Percentiles rank a stretch among this genome's conserved stretches.
Evolutionary conservation across 75 land plant species (phyloP).

Genomic region (Cryptomeria japonica): DNA sequence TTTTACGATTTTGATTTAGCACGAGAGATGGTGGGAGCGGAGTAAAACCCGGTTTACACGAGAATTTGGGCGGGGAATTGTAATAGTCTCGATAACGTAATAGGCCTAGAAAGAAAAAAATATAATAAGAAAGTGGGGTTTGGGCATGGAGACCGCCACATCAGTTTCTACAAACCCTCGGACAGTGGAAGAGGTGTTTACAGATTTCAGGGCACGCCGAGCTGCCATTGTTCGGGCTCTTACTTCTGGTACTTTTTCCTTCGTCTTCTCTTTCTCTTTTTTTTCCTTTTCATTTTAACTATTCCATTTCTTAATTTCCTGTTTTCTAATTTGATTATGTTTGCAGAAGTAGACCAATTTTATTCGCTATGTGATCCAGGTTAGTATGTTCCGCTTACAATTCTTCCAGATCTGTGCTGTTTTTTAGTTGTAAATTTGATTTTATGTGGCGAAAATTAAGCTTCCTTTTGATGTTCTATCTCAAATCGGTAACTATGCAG

Average conservation of each 20-base stretch:
- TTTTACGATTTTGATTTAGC: not conserved
- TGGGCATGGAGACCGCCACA: slow-evolving; percentile 12
- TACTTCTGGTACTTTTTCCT: slow-evolving; percentile 46
- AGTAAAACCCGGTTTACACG: not conserved
- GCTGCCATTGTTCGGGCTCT: slow-evolving; percentile 76
- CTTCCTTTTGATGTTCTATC: not conserved
- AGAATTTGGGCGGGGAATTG: not conserved
- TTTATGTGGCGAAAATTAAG: not conserved
- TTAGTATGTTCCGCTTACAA: slow-evolving; percentile 8
- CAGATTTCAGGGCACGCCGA: slow-evolving; percentile 68
- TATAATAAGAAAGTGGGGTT: not conserved
- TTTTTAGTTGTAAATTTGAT: not conserved
- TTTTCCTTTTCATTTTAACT: not conserved
- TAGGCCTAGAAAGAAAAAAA: not conserved
- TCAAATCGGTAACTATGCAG: not conserved
- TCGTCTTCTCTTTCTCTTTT: not conserved
- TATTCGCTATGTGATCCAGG: slow-evolving; percentile 85
- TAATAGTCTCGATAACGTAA: not conserved
- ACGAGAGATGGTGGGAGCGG: not conserved
- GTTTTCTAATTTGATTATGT: not conserved
- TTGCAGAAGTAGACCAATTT: slow-evolving; percentile 74
- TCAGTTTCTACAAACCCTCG: slow-evolving; percentile 49
- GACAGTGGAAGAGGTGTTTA: slow-evolving; percentile 88
- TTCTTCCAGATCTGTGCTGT: not conserved
- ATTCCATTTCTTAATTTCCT: not conserved